Conservation (phyloP, 2,329 filamentous ascomycete genomes). For the Fusarium cyanostomum region DNA sequence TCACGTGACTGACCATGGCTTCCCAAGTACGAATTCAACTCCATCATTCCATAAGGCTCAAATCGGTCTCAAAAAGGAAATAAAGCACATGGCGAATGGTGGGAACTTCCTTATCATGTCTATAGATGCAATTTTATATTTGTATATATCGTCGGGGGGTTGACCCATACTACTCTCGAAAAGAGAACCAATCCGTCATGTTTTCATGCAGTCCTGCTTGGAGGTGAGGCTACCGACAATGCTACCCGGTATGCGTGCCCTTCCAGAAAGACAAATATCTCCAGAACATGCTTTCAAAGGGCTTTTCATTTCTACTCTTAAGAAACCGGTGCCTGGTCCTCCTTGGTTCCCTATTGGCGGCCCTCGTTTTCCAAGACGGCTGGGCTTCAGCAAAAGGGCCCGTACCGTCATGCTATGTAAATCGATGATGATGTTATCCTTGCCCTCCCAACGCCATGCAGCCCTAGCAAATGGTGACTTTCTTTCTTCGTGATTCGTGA, state of each 20-base stretch:
- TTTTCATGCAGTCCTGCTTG: background rate
- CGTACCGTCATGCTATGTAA: constrained; percentile 24
- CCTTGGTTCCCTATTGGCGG: background rate
- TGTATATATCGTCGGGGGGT: no score
- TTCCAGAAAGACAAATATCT: background rate
- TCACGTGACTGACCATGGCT: constrained; percentile 28
- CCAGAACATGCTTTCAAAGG: background rate
- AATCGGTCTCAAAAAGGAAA: background rate
- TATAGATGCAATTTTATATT: background rate
- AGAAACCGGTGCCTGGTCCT: background rate
- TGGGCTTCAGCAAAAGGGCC: constrained; percentile 9
- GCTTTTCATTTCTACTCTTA: background rate
- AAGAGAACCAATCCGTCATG: background rate
- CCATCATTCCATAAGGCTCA: background rate
- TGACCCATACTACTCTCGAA: no score
- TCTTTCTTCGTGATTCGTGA: constrained; percentile 40
- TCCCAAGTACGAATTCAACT: background rate
- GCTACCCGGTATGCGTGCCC: background rate
- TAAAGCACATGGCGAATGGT: no score
- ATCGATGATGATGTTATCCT: constrained; percentile 26
- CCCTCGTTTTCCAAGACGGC: constrained; percentile 34
- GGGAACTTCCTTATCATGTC: background rate
- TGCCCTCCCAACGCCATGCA: constrained; percentile 38
- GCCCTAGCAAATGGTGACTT: constrained; percentile 19
- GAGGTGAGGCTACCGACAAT: background rate